Conservation (phyloP, 805 yeast species). For the Kuraishia molischiana region DNA sequence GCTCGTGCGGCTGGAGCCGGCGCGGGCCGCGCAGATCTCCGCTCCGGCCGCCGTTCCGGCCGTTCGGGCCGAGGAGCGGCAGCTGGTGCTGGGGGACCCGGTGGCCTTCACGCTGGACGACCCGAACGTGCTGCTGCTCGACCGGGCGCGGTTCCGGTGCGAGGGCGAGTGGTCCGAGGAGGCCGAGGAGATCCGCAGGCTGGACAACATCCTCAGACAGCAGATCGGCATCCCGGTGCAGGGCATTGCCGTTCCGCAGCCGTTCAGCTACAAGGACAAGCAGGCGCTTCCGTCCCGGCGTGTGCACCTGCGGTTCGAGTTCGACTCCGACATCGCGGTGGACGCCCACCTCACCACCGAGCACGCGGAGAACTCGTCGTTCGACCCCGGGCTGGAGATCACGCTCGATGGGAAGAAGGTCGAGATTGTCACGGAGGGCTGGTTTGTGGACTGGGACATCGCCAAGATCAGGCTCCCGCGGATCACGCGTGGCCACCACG, state of each 20-base stretch:
- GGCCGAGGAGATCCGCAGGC: slow-evolving; percentile 4
- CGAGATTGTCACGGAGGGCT: neutral
- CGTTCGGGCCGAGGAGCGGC: too few species aligned
- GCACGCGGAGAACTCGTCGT: neutral
- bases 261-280: slow-evolving; percentile 4
- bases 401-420: neutral
- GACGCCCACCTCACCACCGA: neutral
- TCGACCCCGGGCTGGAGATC: neutral
- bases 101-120: slow-evolving; percentile 3
- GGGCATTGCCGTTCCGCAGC: slow-evolving; percentile 5
- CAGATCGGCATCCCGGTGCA: slow-evolving; percentile 2
- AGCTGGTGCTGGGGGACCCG: slow-evolving; percentile 2
- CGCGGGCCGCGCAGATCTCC: neutral
- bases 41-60: neutral
- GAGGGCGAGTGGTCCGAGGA: slow-evolving; percentile 6
- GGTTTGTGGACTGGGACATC: slow-evolving; percentile 2
- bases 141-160: slow-evolving; percentile 3
- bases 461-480: slow-evolving; percentile 4
- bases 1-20: neutral
- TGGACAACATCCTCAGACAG: slow-evolving; percentile 4
- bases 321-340: slow-evolving; percentile 1
- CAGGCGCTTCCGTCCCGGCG: slow-evolving; percentile 1
- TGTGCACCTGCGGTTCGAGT: too few species aligned
- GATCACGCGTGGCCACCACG: slow-evolving; percentile 6
- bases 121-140: slow-evolving; percentile 7